Conservation (phyloP, 176 grass and related monocot genomes). For the Ensete ventricosum region DNA sequence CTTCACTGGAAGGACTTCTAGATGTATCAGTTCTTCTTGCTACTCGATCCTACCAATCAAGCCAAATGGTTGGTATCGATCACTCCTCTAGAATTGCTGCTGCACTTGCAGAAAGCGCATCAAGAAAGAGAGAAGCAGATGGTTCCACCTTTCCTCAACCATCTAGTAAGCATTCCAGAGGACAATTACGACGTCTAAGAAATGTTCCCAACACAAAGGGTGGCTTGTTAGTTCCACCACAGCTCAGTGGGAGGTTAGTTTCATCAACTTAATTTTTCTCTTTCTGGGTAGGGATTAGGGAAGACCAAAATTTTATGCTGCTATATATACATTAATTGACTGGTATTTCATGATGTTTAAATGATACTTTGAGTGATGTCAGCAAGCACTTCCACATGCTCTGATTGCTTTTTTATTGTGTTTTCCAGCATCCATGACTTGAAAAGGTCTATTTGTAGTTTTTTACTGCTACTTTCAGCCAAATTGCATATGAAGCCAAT, state of each 20-base stretch:
- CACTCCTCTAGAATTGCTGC: constrained; percentile 31
- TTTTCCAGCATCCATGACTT: no score
- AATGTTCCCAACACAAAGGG: constrained; percentile 29
- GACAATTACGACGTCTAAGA: constrained; percentile 30
- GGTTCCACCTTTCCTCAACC: constrained; percentile 39
- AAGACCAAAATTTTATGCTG: no score
- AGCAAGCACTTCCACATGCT: not conserved
- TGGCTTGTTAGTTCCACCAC: constrained; percentile 56
- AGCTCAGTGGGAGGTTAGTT: constrained; percentile 76
- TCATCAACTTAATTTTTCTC: no score
- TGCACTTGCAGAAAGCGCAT: constrained; percentile 30
- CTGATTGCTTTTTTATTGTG: not conserved
- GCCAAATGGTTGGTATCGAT: constrained; percentile 8
- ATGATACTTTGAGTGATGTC: not conserved
- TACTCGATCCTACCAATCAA: constrained; percentile 21
- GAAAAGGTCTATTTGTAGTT: no score
- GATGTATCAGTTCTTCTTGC: constrained; percentile 52
- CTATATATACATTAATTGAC: no score
- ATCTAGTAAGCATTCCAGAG: constrained; percentile 53
- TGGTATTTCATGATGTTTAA: no score
- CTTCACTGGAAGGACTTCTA: constrained; percentile 63
- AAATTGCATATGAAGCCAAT: no score
- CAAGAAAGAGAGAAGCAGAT: constrained; percentile 80
- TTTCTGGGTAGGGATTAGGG: no score
- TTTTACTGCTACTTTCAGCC: no score